Percentiles rank a stretch among this genome's conserved stretches.
Evolutionary conservation across 805 yeast genomes (phyloP).

Genomic region (Candida verbasci): DNA sequence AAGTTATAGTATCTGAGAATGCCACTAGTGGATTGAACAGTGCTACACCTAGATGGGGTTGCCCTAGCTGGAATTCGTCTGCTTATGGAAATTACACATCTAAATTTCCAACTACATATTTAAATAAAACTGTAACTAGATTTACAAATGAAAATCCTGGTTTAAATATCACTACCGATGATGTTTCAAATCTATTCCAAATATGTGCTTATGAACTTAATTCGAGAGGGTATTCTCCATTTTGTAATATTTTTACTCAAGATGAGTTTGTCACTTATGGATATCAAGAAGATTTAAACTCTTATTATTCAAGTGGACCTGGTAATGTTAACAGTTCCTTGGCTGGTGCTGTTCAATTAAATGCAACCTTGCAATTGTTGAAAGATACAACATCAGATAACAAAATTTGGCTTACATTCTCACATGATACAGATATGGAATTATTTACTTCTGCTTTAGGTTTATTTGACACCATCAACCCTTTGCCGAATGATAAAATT

Average conservation of each 20-base stretch:
- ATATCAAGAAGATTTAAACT: slow-evolving; percentile 54
- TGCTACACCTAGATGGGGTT: slow-evolving; percentile 49
- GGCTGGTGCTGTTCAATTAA: slow-evolving; percentile 51
- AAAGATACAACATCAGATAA: slow-evolving; percentile 38
- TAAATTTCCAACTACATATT: slow-evolving; percentile 30
- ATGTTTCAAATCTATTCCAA: slow-evolving; percentile 51
- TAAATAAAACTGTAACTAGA: slow-evolving; percentile 51
- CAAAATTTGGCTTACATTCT: slow-evolving; percentile 63
- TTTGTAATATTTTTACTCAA: slow-evolving; percentile 65
- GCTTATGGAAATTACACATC: slow-evolving; percentile 4
- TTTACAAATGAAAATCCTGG: slow-evolving; percentile 54
- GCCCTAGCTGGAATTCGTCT: slow-evolving; percentile 29
- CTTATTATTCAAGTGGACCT: slow-evolving; percentile 60
- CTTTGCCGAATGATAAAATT: slow-evolving; percentile 43
- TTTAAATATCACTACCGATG: slow-evolving; percentile 45
- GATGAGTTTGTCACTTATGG: slow-evolving; percentile 62
- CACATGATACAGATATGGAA: slow-evolving; percentile 70
- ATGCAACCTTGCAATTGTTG: slow-evolving; percentile 46
- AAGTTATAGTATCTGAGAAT: slow-evolving; percentile 45
- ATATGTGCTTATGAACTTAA: slow-evolving; percentile 76
- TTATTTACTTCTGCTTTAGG: slow-evolving; percentile 65
- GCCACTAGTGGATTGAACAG: slow-evolving; percentile 52
- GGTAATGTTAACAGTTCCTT: slow-evolving; percentile 56
- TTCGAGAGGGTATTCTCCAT: slow-evolving; percentile 60
- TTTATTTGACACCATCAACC: slow-evolving; percentile 38